A percentile compares a stretch with the other conserved stretches of the same genome.
Evolutionary conservation across 257 asterid species (phyloP).

Genomic region (Primulina eburnea): DNA sequence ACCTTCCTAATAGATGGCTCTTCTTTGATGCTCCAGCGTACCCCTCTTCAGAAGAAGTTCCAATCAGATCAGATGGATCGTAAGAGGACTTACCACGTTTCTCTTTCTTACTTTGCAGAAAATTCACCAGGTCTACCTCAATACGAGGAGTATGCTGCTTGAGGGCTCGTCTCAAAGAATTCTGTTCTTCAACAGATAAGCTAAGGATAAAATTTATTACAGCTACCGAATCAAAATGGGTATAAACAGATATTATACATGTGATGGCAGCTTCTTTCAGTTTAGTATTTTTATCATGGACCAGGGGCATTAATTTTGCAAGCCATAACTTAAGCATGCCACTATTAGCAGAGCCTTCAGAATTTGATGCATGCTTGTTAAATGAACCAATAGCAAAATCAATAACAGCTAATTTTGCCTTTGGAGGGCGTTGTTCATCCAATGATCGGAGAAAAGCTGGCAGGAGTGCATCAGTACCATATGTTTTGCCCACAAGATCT

Average conservation of each 20-base stretch:
- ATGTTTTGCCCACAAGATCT: slow-evolving; percentile 89
- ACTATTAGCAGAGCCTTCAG: slow-evolving; percentile 78
- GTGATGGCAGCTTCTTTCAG: slow-evolving; percentile 90
- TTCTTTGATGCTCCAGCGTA: slow-evolving; percentile 66
- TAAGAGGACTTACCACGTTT: slow-evolving; percentile 84
- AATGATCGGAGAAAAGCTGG: slow-evolving; percentile 95
- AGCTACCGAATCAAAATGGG: slow-evolving; percentile 74
- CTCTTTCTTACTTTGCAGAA: slow-evolving; percentile 91
- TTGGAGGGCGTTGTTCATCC: slow-evolving; percentile 99
- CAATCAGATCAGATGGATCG: slow-evolving; percentile 81
- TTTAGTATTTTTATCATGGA: slow-evolving; percentile 88
- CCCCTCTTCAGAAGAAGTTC: slow-evolving; percentile 94
- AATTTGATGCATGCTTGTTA: slow-evolving; percentile 70
- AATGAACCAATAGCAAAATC: slow-evolving; percentile 92
- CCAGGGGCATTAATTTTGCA: slow-evolving; percentile 83
- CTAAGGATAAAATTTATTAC: slow-evolving; percentile 85
- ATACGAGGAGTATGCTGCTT: slow-evolving; percentile 98
- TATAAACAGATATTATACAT: slow-evolving; percentile 83
- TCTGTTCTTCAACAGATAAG: slow-evolving; percentile 94
- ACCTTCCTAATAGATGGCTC: slow-evolving; percentile 73
- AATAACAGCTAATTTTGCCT: slow-evolving; percentile 96
- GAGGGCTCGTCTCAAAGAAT: slow-evolving; percentile 89
- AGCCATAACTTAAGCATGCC: slow-evolving; percentile 98
- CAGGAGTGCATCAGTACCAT: slow-evolving; percentile 84
- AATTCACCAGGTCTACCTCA: slow-evolving; percentile 95